Evolutionary conservation across 805 yeast species (phyloP).

Genomic region (Kazachstania martiniae): DNA sequence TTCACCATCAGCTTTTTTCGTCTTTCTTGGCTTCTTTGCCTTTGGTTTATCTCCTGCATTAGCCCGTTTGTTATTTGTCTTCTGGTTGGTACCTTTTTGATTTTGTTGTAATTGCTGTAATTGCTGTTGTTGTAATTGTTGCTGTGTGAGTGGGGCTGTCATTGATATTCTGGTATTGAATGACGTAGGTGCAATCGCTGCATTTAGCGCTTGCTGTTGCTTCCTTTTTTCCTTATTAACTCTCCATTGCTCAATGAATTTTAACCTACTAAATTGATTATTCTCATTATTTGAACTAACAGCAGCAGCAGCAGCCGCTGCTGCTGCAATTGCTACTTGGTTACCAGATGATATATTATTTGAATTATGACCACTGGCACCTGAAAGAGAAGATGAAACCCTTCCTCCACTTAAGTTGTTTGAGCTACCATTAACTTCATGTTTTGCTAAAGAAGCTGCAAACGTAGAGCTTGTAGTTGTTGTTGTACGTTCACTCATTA

Average conservation of each 20-base stretch:
- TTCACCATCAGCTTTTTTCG: constrained; percentile 17
- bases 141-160: constrained; percentile 20
- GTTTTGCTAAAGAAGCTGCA: constrained; percentile 18
- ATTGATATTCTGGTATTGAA: constrained; percentile 26
- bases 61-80: constrained; percentile 1
- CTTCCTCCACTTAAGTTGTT: background rate
- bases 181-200: constrained; percentile 12
- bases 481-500: constrained; percentile 40
- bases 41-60: constrained; percentile 15
- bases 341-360: background rate
- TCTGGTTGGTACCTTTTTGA: background rate
- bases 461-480: constrained; percentile 32
- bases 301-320: constrained; percentile 32
- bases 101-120: constrained; percentile 22
- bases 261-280: constrained; percentile 70
- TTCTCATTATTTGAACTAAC: constrained; percentile 25
- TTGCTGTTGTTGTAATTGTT: constrained; percentile 21
- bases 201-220: constrained; percentile 26
- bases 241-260: constrained; percentile 82
- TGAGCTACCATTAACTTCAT: background rate
- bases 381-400: constrained; percentile 1
- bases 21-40: constrained; percentile 23
- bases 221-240: constrained; percentile 48
- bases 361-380: constrained; percentile 13
- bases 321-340: constrained; percentile 28